A percentile compares a stretch with the other conserved stretches of the same genome.
These are phyloP conservation scores for Aspergillus clavatus DNA, from an alignment of 2,329 filamentous ascomycete species.

Conservation along the genomic window DNA sequence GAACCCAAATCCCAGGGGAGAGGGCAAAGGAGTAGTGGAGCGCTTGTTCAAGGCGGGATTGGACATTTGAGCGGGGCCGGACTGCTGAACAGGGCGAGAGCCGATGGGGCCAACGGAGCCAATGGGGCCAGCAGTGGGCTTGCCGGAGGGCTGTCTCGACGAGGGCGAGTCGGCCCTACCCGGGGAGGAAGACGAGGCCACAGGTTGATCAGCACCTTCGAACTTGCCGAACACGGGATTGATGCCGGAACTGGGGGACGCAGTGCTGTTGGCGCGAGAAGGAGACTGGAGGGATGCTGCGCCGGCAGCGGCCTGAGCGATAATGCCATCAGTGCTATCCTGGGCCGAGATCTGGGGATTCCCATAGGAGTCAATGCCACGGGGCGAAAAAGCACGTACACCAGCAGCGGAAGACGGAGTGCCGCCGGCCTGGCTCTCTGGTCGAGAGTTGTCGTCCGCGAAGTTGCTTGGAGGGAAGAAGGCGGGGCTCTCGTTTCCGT, in stretches of 20 bases:
- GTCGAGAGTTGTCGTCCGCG: conserved; percentile 63
- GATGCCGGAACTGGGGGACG: conserved; percentile 58
- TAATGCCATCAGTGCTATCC: conserved; percentile 46
- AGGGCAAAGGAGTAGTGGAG: conserved; percentile 84
- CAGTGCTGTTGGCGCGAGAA: conserved; percentile 75
- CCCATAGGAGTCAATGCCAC: conserved; percentile 69
- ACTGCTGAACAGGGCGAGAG: conserved; percentile 67
- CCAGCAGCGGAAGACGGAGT: conserved; percentile 56
- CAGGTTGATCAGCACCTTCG: conserved; percentile 59
- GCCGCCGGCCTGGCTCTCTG: conserved; percentile 62
- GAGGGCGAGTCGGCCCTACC: conserved; percentile 69
- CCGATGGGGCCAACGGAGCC: conserved; percentile 85
- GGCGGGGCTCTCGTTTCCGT: conserved; percentile 65
- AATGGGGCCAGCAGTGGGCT: conserved; percentile 47
- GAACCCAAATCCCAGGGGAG: conserved; percentile 74
- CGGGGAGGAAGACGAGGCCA: conserved; percentile 80
- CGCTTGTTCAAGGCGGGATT: conserved; percentile 68
- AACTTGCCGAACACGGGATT: conserved; percentile 54
- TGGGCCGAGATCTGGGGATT: conserved; percentile 46
- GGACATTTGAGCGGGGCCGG: conserved; percentile 42
- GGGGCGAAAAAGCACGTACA: conserved; percentile 68
- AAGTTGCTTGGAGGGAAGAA: conserved; percentile 65
- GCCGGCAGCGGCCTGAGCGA: conserved; percentile 43
- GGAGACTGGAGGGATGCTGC: conserved; percentile 48
- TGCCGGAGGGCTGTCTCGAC: conserved; percentile 57